A percentile compares a stretch with the other conserved stretches of the same genome.
These are phyloP conservation scores for Kazachstania martiniae DNA, from an alignment of 805 yeast genomes.

Conservation along the genomic window DNA sequence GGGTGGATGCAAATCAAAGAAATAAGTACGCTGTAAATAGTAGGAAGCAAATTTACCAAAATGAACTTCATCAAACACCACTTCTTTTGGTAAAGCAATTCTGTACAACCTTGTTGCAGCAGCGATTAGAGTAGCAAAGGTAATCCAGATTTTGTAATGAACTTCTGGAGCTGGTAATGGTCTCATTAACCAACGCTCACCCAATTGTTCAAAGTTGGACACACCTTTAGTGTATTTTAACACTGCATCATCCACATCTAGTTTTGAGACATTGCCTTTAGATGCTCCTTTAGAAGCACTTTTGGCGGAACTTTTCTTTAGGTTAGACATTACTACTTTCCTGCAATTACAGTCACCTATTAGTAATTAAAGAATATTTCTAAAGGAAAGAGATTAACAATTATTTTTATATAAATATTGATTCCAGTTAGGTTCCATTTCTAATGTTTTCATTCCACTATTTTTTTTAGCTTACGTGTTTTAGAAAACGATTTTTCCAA, in stretches of 20 bases:
- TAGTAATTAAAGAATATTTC: too few relatives aligned
- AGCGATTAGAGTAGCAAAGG: constrained; percentile 53
- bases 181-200: constrained; percentile 20
- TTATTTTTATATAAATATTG: too few relatives aligned
- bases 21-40: constrained; percentile 80
- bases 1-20: constrained; percentile 62
- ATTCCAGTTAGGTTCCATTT: too few relatives aligned
- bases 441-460: too few relatives aligned
- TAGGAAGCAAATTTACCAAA: constrained; percentile 77
- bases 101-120: constrained; percentile 54
- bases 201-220: constrained; percentile 8
- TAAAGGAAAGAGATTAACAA: too few relatives aligned
- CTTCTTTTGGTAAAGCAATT: constrained; percentile 58
- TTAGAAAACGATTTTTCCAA: too few relatives aligned
- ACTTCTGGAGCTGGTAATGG: constrained; percentile 18
- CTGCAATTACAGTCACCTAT: too few relatives aligned
- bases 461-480: too few relatives aligned
- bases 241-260: constrained; percentile 17
- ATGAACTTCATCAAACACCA: constrained; percentile 62
- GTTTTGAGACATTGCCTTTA: constrained; percentile 1
- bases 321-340: not conserved
- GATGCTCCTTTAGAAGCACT: constrained; percentile 5
- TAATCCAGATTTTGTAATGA: constrained; percentile 35
- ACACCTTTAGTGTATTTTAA: constrained; percentile 19
- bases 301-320: not conserved